Conservation (phyloP, 2,329 filamentous ascomycete species). For the Didymella exigua region DNA sequence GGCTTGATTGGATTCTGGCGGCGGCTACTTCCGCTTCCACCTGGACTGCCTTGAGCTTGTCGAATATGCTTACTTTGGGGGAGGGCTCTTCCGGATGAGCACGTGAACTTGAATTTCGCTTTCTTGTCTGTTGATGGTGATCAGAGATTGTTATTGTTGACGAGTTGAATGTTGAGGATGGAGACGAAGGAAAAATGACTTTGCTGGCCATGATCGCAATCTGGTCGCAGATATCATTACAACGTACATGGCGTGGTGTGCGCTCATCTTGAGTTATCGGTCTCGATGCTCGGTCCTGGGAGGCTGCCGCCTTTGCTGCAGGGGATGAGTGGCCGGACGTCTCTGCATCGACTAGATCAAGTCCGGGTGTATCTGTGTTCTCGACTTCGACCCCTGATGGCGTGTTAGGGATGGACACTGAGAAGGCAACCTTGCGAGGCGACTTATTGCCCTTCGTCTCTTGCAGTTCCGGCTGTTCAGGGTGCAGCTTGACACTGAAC, state of each 20-base stretch:
- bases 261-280: conserved; percentile 32
- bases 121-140: conserved; percentile 42
- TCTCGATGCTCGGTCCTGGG: conserved; percentile 30
- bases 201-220: conserved; percentile 34
- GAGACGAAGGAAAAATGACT: conserved; percentile 35
- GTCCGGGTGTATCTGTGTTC: conserved; percentile 40
- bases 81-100: conserved; percentile 47
- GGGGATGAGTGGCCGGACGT: conserved; percentile 26
- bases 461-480: conserved; percentile 38
- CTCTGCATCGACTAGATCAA: conserved; percentile 32
- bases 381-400: conserved; percentile 40
- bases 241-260: conserved; percentile 47
- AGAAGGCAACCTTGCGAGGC: conserved; percentile 50
- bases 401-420: conserved; percentile 43
- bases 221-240: conserved; percentile 32
- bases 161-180: conserved; percentile 12
- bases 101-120: conserved; percentile 47
- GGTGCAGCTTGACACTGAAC: conserved; percentile 44
- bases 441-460: conserved; percentile 48
- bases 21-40: conserved; percentile 53
- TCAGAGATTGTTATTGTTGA: conserved; percentile 30
- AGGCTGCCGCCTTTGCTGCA: conserved; percentile 20
- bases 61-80: conserved; percentile 52
- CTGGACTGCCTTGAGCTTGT: conserved; percentile 54
- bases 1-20: conserved; percentile 22